These are phyloP conservation scores for Ramalina peruviana DNA, from an alignment of 495 filamentous ascomycete species.

Conservation along the genomic window DNA sequence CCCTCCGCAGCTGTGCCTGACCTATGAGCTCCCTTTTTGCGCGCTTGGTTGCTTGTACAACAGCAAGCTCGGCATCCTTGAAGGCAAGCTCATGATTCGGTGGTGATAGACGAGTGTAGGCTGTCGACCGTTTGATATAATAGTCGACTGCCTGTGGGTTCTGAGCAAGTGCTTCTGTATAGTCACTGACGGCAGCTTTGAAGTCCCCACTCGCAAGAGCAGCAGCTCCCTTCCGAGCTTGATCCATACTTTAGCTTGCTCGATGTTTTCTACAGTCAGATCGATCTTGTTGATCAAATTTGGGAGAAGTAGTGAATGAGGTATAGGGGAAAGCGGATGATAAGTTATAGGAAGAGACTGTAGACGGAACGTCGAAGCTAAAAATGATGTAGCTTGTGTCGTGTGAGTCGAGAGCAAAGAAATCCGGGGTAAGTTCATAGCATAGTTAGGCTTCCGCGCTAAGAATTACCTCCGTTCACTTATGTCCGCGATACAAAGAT, in stretches of 20 bases:
- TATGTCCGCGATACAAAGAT: too few species aligned
- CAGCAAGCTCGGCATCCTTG: conserved; percentile 65
- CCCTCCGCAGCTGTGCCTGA: conserved; percentile 67
- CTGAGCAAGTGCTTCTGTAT: conserved; percentile 57
- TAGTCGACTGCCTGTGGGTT: conserved; percentile 61
- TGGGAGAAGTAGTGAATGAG: too few species aligned
- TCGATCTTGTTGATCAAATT: too few species aligned
- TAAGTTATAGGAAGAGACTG: too few species aligned
- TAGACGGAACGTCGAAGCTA: too few species aligned
- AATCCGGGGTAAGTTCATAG: too few species aligned
- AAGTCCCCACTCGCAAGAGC: conserved; percentile 54
- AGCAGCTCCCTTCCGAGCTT: conserved; percentile 45
- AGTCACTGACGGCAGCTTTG: conserved; percentile 49
- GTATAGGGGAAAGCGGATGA: too few species aligned
- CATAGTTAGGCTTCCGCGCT: too few species aligned
- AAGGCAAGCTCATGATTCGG: conserved; percentile 46
- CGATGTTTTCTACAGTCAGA: too few species aligned
- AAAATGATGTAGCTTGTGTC: too few species aligned
- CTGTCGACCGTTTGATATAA: conserved; percentile 77
- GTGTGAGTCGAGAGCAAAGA: too few species aligned
- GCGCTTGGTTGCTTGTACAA: conserved; percentile 53
- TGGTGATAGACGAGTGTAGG: conserved; percentile 53
- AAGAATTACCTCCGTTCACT: too few species aligned
- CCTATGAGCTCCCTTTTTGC: conserved; percentile 69
- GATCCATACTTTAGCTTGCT: conserved; percentile 31